Base-by-base conservation (phyloP, 2,329 filamentous ascomycete genomes). In the Aureobasidium sp. region DNA sequence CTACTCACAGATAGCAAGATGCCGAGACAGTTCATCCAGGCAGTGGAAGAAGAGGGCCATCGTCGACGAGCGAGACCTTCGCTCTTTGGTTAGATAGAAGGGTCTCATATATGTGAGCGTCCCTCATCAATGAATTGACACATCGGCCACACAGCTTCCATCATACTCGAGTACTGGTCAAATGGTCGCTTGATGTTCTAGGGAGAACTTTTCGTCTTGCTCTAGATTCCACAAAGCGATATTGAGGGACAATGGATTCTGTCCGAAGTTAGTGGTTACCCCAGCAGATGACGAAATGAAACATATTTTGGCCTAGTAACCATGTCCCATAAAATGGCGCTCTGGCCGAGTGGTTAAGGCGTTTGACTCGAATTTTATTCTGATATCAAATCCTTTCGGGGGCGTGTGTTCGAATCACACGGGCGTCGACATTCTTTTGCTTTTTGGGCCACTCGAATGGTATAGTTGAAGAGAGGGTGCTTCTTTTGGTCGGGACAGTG, bases 301-400 rank as follows among this genome's bases (percentile, higher is more conserved):
- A 34, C 5, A 37, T 37, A 37, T 4, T 37, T 2, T 13, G 9
- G 2, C 2, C 5, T 9, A 34, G 32, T 10, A 10, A 8, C 10
- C 2, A 37, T 15, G 6, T 37, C 34, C 15, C 12, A 37, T 5
- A 37, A 37, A 37, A 37, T 53, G 50, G 50, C 50, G 50, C 50
- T 53, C 50, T 53, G 50, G 50, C 50, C 50, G 50, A 53, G 50
- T 53, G 50, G 50, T 53, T 53, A 53, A 53, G 50, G 50, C 50
- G 50, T 53, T 53, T 53, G 50, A 53, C 50, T 53, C 50, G 50
- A 53, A 53, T 53, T 6, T 23, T 37, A 20, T 26, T 32, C 50
- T 15, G 37, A 42, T 56, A 56, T 56, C 52, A 56, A 56, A 56
- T 56, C 39, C 52, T n/a, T 56, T 56, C 52, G 52, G 15, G 52